Evolutionary conservation across 2,329 filamentous ascomycete species (phyloP).

Genomic region (Alternaria triticimaculans): DNA sequence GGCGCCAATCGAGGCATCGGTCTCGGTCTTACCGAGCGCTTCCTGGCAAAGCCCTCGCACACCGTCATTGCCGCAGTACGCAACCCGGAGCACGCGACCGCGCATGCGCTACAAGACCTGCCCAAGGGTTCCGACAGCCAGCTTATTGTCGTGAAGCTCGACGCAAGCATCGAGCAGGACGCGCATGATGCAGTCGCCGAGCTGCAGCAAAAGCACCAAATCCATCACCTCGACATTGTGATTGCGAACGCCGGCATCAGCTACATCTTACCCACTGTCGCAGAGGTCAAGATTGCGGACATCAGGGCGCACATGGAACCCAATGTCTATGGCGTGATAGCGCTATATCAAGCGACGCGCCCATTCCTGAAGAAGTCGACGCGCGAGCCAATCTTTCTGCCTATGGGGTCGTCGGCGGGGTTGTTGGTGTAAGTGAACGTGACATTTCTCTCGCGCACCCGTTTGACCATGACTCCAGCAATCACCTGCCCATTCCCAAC

Average conservation of each 20-base stretch:
- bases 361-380: conserved; percentile 12
- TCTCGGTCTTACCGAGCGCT: not conserved
- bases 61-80: conserved; percentile 52
- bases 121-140: conserved; percentile 13
- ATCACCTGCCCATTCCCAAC: conserved; percentile 15
- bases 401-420: conserved; percentile 17
- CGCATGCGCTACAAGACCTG: conserved; percentile 31
- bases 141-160: conserved; percentile 18
- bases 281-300: not conserved
- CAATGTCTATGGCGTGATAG: conserved; percentile 20
- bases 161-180: conserved; percentile 13
- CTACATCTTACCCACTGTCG: conserved; percentile 3
- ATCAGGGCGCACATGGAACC: conserved; percentile 1
- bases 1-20: conserved; percentile 2
- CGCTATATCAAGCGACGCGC: conserved; percentile 19
- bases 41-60: conserved; percentile 18
- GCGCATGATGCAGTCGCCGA: conserved; percentile 3
- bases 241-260: conserved; percentile 9
- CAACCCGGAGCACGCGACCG: conserved; percentile 30
- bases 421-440: not conserved
- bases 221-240: conserved; percentile 20
- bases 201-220: conserved; percentile 7
- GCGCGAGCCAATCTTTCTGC: conserved; percentile 12
- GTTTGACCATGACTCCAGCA: not conserved
- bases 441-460: not conserved